Evolutionary conservation across 371 early-diverging fungal genomes (phyloP).

Genomic region (Mortierella sp.): DNA sequence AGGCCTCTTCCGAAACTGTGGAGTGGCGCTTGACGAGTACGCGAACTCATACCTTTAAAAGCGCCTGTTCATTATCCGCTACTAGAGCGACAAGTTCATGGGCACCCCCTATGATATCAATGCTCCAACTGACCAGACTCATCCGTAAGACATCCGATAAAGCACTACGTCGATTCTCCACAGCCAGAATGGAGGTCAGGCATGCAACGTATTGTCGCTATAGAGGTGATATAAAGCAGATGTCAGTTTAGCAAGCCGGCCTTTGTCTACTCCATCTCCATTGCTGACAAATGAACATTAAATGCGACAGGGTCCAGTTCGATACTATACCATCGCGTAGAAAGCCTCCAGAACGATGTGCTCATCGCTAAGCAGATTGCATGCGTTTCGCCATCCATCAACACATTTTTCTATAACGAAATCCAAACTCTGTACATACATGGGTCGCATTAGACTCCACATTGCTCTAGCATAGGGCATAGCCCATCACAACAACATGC

Average conservation of each 20-base stretch:
- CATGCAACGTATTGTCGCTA: constrained; percentile 42
- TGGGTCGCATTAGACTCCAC: no score
- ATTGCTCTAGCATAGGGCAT: no score
- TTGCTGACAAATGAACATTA: no score
- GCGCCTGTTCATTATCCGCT: constrained; percentile 4
- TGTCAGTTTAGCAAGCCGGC: no score
- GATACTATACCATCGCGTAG: constrained; percentile 32
- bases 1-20: no score
- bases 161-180: neutral
- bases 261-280: no score
- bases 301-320: no score
- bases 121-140: constrained; percentile 35
- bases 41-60: constrained; percentile 41
- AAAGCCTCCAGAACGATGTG: constrained; percentile 34
- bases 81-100: constrained; percentile 19
- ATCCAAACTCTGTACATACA: constrained; percentile 32
- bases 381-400: constrained; percentile 31
- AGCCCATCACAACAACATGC: neutral
- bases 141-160: constrained; percentile 2
- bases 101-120: constrained; percentile 19
- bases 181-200: constrained; percentile 15
- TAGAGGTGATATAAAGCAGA: neutral
- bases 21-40: no score
- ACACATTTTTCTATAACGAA: constrained; percentile 10
- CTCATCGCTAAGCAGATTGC: constrained; percentile 21